Conservation (phyloP, 345 rosid species). For the Pseudoturritis turrita region DNA sequence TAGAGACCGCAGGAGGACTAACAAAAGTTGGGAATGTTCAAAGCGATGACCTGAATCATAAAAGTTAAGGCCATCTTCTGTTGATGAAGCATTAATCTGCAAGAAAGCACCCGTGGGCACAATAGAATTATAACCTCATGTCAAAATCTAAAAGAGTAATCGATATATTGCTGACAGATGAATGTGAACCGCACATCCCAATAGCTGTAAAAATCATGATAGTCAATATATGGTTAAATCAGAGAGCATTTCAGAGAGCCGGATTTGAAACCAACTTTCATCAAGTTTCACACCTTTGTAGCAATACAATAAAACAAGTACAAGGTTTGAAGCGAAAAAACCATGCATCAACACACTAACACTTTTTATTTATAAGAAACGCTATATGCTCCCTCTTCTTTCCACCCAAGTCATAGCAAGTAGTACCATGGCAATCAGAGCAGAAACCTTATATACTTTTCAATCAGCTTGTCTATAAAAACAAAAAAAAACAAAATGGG, state of each 20-base stretch:
- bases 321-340: slow-evolving; percentile 4
- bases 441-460: slow-evolving; percentile 1
- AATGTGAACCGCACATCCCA: slow-evolving; percentile 10
- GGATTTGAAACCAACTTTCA: not conserved
- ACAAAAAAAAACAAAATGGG: not conserved
- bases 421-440: slow-evolving; percentile 8
- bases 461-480: not conserved
- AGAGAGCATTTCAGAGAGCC: not conserved
- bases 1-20: slow-evolving; percentile 86
- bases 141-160: not conserved
- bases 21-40: slow-evolving; percentile 82
- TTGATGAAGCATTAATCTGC: slow-evolving; percentile 95
- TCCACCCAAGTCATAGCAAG: slow-evolving; percentile 9
- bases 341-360: not conserved
- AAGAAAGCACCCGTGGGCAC: slow-evolving; percentile 17
- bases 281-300: slow-evolving; percentile 10
- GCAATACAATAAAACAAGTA: not conserved
- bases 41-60: slow-evolving; percentile 94
- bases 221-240: not conserved
- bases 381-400: slow-evolving; percentile 3
- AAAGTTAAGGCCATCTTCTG: slow-evolving; percentile 86
- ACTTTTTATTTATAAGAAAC: not conserved
- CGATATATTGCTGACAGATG: not conserved
- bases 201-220: not conserved
- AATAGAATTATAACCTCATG: not conserved